A percentile compares a stretch with the other conserved stretches of the same genome.
These are phyloP conservation scores for Orbilia javanica DNA, from an alignment of 2,329 filamentous ascomycete genomes.

Conservation along the genomic window DNA sequence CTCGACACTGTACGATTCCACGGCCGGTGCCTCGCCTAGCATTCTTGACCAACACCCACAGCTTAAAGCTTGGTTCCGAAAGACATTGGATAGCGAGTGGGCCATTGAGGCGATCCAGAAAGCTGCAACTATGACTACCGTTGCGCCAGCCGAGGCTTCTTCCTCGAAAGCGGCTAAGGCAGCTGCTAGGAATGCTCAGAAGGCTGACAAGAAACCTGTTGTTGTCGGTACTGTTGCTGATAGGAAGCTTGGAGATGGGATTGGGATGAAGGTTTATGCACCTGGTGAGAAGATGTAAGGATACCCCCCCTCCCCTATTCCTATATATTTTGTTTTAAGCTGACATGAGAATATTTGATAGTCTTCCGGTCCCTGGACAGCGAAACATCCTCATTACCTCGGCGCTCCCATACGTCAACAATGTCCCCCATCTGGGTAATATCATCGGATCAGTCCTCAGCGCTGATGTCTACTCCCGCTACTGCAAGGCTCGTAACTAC, in stretches of 20 bases:
- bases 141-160: conserved; percentile 35
- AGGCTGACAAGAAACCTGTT: conserved; percentile 57
- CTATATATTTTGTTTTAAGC: not conserved
- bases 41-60: conserved; percentile 53
- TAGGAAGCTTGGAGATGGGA: conserved; percentile 58
- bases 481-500: conserved; percentile 81
- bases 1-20: conserved; percentile 61
- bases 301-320: not conserved
- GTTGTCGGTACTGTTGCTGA: conserved; percentile 52
- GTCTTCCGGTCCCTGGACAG: conserved; percentile 75
- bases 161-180: conserved; percentile 51
- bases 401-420: conserved; percentile 87
- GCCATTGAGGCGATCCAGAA: conserved; percentile 62
- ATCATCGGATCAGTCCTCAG: conserved; percentile 88
- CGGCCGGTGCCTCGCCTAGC: conserved; percentile 53
- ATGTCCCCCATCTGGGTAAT: conserved; percentile 87
- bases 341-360: conserved; percentile 32
- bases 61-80: conserved; percentile 61
- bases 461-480: conserved; percentile 84
- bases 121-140: conserved; percentile 60
- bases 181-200: conserved; percentile 49
- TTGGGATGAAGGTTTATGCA: conserved; percentile 60
- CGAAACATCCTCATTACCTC: conserved; percentile 91
- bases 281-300: conserved; percentile 61
- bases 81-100: conserved; percentile 59